Percentiles rank a stretch among this genome's conserved stretches.
Conservation (phyloP, 208 protist species). For the Wallacemonas sp. region DNA sequence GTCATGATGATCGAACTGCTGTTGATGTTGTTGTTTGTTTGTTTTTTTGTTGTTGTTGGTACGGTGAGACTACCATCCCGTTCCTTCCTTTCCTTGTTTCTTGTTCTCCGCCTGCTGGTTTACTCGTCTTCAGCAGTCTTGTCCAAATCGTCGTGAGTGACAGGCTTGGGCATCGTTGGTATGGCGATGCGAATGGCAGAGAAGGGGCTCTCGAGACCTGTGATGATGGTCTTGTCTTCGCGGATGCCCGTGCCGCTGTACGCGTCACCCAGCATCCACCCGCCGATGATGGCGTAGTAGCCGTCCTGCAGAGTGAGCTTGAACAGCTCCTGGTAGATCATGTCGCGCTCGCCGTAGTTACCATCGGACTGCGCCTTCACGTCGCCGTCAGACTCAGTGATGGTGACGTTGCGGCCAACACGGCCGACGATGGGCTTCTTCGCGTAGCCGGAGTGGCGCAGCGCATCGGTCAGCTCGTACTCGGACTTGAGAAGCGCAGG, state of each 20-base stretch:
- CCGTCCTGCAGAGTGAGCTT: slow-evolving; percentile 61
- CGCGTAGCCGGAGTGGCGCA: slow-evolving; percentile 60
- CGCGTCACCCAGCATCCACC: slow-evolving; percentile 86
- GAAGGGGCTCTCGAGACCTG: slow-evolving; percentile 80
- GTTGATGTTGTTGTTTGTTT: no score
- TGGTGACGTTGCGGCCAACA: slow-evolving; percentile 84
- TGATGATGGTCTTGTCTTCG: slow-evolving; percentile 88
- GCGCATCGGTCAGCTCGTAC: slow-evolving; percentile 72
- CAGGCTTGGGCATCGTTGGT: slow-evolving; percentile 27
- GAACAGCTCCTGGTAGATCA: slow-evolving; percentile 91
- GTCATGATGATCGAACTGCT: no score
- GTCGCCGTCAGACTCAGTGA: slow-evolving; percentile 53
- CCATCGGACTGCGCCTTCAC: slow-evolving; percentile 68
- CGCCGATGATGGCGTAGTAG: slow-evolving; percentile 90
- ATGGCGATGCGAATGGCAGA: slow-evolving; percentile 63
- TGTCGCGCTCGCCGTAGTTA: slow-evolving; percentile 78
- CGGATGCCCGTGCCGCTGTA: slow-evolving; percentile 83
- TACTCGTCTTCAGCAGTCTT: slow-evolving; percentile 57
- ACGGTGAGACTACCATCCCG: no score
- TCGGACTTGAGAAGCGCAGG: slow-evolving; percentile 66
- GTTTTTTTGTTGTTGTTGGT: no score
- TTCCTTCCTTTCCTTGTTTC: slow-evolving; percentile 1
- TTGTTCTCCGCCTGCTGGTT: no score
- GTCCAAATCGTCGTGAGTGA: slow-evolving; percentile 63
- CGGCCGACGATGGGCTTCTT: slow-evolving; percentile 91